Conservation (phyloP, 805 yeast genomes). For the Brettanomyces bruxellensis region DNA sequence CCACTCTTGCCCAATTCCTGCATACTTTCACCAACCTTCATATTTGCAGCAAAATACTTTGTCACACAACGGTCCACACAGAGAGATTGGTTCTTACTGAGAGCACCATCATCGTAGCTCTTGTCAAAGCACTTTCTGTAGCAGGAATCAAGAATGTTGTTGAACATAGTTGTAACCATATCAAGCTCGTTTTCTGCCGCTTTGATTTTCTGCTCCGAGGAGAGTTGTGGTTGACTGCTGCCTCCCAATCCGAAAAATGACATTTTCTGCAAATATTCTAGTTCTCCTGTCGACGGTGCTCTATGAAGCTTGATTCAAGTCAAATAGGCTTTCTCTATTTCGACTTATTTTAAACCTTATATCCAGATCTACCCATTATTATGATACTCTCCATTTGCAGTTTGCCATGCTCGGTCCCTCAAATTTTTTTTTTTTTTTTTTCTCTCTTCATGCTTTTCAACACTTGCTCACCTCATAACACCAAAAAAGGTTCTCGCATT, state of each 20-base stretch:
- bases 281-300: too few relatives aligned
- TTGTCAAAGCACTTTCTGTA: slow-evolving; percentile 74
- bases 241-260: slow-evolving; percentile 69
- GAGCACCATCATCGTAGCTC: slow-evolving; percentile 60
- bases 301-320: too few relatives aligned
- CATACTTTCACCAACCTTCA: slow-evolving; percentile 77
- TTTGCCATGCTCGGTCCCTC: too few relatives aligned
- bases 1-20: slow-evolving; percentile 30
- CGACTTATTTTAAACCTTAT: too few relatives aligned
- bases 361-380: too few relatives aligned
- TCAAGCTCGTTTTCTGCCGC: slow-evolving; percentile 97
- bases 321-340: too few relatives aligned
- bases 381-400: too few relatives aligned
- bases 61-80: slow-evolving; percentile 95
- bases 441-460: too few relatives aligned
- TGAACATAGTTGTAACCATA: slow-evolving; percentile 97
- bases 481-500: too few relatives aligned
- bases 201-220: slow-evolving; percentile 66
- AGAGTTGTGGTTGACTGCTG: slow-evolving; percentile 49
- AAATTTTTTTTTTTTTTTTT: too few relatives aligned
- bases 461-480: too few relatives aligned
- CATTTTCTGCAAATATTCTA: slow-evolving; percentile 28
- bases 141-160: slow-evolving; percentile 79
- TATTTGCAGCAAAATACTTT: slow-evolving; percentile 89
- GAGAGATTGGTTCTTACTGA: slow-evolving; percentile 70